Evolutionary conservation across 2,329 filamentous ascomycete genomes (phyloP), one percentile per base, ranked within the genome.

Genomic region (Cladosporium sphaerospermum): DNA sequence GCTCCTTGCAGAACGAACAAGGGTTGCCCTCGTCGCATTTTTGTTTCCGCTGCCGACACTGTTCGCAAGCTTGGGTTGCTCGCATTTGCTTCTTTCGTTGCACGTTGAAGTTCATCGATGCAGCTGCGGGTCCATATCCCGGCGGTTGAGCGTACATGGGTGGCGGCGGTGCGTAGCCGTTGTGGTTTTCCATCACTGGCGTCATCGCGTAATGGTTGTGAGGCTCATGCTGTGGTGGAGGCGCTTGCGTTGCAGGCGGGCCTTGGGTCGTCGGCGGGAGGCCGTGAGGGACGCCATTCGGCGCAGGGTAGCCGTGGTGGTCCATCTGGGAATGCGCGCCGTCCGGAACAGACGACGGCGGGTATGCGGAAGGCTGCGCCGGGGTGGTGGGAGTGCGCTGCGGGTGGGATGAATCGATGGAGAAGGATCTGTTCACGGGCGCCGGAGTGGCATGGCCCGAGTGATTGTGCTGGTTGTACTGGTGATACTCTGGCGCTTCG

Each of bases 11-110:
- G 63, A 84, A 83, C 37, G 85, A 89, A 66, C 89, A 92, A 62
- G 87, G 90, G 59, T 86, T 84, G 9, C 84, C 84, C 74, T 96
- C 90, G 63, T 95, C 89, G 67, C 90, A 96, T 71, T 95, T 95
- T 11, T 89, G 89, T 70, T 95, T 96, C 37, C 92, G 79, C 56
- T 87, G 81, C 54, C 90, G 84, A 71, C 90, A 96, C 69, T 86
- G 88, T 64, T 95, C 90, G 70, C 93, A 99, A 36, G 93, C 93
- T 85, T 95, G 66, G 18, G 64, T 66, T 16, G 67, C 67, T 46
- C 67, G 66, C 66, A 69, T 67, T 45, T 67, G 65, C 54, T 68
- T 68, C 53, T 61, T 62, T 31, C 64, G 64, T 53, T 59, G 61
- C 39, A 60, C 58, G 5, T 59, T 61, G 32, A 59, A 60, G 31